Evolutionary conservation across 805 yeast genomes (phyloP), one percentile per base, ranked within the genome.

Genomic region (Saturnispora diversa): DNA sequence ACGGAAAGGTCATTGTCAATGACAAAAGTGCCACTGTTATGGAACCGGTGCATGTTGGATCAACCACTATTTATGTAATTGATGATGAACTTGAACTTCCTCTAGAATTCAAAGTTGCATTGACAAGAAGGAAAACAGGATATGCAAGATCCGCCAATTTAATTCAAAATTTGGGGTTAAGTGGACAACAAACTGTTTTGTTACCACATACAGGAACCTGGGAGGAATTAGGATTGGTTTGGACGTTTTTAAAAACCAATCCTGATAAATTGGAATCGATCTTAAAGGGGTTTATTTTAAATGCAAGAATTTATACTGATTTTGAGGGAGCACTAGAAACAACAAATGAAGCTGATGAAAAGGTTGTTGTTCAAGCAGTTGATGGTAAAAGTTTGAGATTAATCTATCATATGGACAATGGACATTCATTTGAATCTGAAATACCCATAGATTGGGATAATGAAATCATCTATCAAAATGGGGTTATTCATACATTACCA

Each of bases 171-270:
- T 65, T 75, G 31, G 69, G 66, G 7, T 56, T 84, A 24, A 58
- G 63, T 16, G 52, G 63, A 16, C 94, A 94, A 0, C 85, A 86
- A 62, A 75, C 96, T 0, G 60, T 80, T 0, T 73, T 88, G 39
- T 62, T 88, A 22, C 97, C 97, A 0, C 79, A 87, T 43, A 77
- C 82, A 23, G 64, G 68, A 31, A 72, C 88, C 0, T 87, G 95
- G 95, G 68, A 70, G 17, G 56, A 62, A 3, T 65, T 77, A 16
- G 83, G 77, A 3, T 62, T 88, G 22, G 69, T 77, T 4, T 62
- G 75, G 36, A 73, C 73, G 31, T 81, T 78, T 54, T 58, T 88
- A 17, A 67, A 75, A 43, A 41, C 57, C 2, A 73, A 85, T 48
- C 63, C 63, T 1, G 61, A 73, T 2, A 67, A 75, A 0, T 60